Conservation (phyloP, 1,139 yeast genomes). For the Pichia sp. region DNA sequence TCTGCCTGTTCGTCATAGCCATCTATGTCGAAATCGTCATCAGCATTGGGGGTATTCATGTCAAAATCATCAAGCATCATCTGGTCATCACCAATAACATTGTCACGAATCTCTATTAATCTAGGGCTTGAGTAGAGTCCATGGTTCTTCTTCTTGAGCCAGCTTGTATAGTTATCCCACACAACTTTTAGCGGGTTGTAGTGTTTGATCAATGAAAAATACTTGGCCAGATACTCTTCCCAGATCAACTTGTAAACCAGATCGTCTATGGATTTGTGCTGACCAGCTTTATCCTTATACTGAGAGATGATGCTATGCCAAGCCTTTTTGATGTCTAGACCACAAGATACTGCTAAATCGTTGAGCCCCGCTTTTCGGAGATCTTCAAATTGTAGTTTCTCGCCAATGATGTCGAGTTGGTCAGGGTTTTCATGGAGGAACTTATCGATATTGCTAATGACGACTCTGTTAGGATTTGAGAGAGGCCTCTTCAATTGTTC, state of each 20-base stretch:
- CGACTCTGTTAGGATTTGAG: conserved; percentile 12
- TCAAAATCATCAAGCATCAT: not conserved
- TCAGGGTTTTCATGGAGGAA: conserved; percentile 20
- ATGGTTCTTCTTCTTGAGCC: conserved; percentile 9
- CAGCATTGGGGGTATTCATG: conserved; percentile 4
- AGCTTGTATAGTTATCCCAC: conserved; percentile 12
- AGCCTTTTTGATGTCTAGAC: conserved; percentile 9
- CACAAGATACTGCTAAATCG: conserved; percentile 10
- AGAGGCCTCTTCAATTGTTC: conserved; percentile 11
- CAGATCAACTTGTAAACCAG: conserved; percentile 12
- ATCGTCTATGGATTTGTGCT: conserved; percentile 8
- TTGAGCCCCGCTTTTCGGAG: conserved; percentile 8
- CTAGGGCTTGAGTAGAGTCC: conserved; percentile 1
- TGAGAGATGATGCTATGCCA: conserved; percentile 8
- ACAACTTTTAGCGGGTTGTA: conserved; percentile 15
- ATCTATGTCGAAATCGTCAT: conserved; percentile 1
- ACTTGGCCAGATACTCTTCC: conserved; percentile 15
- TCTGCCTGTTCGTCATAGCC: conserved; percentile 1
- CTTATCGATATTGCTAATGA: conserved; percentile 18
- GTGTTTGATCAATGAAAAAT: conserved; percentile 16
- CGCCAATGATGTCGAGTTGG: conserved; percentile 11
- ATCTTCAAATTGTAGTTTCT: conserved; percentile 6
- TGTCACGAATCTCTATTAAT: conserved; percentile 7
- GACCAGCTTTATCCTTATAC: conserved; percentile 6
- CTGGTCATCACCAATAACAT: not conserved